Percentiles rank a stretch among this genome's conserved stretches.
Evolutionary conservation across 1,284 basidiomycete species (phyloP).

Genomic region (Termitomyces sp.): DNA sequence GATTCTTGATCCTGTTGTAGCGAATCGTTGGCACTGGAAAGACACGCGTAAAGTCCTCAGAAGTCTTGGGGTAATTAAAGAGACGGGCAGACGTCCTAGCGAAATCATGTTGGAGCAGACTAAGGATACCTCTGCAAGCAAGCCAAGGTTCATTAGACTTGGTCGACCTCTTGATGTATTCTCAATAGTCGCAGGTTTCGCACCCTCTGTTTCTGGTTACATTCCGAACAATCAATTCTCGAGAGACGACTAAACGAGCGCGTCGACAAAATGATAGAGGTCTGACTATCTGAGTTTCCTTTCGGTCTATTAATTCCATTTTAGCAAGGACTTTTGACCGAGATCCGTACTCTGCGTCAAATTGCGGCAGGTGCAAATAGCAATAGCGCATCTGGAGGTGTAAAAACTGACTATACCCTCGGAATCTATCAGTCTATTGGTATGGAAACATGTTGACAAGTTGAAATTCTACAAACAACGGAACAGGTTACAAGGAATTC

Average conservation of each 20-base stretch:
- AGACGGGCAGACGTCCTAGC: conserved; percentile 64
- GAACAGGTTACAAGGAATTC: conserved; percentile 87
- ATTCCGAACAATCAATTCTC: conserved; percentile 66
- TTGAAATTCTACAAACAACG: conserved; percentile 1
- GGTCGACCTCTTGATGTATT: not conserved
- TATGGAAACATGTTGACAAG: conserved; percentile 21
- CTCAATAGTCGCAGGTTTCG: conserved; percentile 53
- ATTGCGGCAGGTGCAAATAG: conserved; percentile 24
- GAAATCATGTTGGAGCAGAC: conserved; percentile 68
- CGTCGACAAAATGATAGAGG: conserved; percentile 88
- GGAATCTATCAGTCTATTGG: conserved; percentile 97
- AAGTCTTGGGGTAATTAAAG: conserved; percentile 76
- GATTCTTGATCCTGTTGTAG: conserved; percentile 72
- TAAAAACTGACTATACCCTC: conserved; percentile 54
- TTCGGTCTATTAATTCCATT: conserved; percentile 5
- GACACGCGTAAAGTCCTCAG: conserved; percentile 89
- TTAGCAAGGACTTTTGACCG: conserved; percentile 80
- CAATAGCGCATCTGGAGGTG: not conserved
- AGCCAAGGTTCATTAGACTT: conserved; percentile 42
- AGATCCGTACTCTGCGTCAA: conserved; percentile 58
- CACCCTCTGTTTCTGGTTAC: conserved; percentile 90
- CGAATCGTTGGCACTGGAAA: conserved; percentile 90
- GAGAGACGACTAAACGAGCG: conserved; percentile 71
- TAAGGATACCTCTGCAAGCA: conserved; percentile 28
- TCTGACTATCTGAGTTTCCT: conserved; percentile 29